phyloP scores from a whole-genome alignment of 1,284 basidiomycete genomes.

The Tetrapyrgos nigripes region DNA sequence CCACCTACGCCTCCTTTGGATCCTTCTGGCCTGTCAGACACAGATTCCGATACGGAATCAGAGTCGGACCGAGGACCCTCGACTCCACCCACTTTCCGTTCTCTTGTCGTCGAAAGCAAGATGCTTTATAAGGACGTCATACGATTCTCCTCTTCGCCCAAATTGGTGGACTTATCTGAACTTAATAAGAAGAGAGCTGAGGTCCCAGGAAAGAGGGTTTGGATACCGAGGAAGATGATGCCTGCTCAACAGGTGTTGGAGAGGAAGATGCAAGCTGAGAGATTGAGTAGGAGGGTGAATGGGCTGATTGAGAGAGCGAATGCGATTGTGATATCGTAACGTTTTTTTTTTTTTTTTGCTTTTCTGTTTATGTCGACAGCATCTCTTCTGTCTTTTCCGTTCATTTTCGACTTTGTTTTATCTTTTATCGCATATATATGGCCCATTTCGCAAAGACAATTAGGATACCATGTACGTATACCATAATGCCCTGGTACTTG shows the following conservation, averaged over 20 bases:
- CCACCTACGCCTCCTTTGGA: constrained; percentile 66
- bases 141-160: constrained; percentile 77
- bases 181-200: constrained; percentile 58
- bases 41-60: constrained; percentile 44
- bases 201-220: constrained; percentile 45
- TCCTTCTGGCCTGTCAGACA: constrained; percentile 65
- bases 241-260: constrained; percentile 84
- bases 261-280: constrained; percentile 75
- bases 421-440: not conserved
- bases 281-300: constrained; percentile 70
- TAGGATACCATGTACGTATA: not conserved
- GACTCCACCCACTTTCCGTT: constrained; percentile 62
- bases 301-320: constrained; percentile 55
- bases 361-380: no score
- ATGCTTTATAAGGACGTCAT: constrained; percentile 85
- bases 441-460: not conserved
- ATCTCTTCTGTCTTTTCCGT: no score
- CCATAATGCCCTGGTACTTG: not conserved
- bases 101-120: constrained; percentile 82
- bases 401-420: no score
- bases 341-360: constrained; percentile 4
- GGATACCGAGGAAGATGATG: constrained; percentile 79
- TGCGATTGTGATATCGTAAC: constrained; percentile 27
- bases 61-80: constrained; percentile 12
- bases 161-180: constrained; percentile 82